phyloP scores from a whole-genome alignment of 176 grass and related monocot species.

The Oryza glaberrima region DNA sequence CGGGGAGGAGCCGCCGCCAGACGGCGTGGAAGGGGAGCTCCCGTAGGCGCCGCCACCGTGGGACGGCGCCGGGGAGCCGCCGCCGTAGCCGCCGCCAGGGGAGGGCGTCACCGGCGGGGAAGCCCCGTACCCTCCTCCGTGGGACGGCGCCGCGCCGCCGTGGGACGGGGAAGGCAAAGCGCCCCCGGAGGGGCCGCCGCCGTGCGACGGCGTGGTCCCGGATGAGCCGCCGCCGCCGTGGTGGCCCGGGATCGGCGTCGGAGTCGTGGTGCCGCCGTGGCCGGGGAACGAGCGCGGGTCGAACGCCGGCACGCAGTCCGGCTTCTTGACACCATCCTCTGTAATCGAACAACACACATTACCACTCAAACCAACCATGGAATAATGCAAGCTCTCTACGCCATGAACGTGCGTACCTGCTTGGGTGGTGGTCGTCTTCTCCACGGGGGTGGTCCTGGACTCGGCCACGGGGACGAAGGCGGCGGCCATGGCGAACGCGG shows the following conservation, averaged over 20 bases:
- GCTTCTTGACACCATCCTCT: constrained; percentile 55
- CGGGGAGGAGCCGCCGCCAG: constrained; percentile 22
- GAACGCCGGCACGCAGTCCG: constrained; percentile 55
- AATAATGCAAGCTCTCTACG: neutral
- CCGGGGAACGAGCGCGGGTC: constrained; percentile 46
- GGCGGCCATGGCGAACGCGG: constrained; percentile 38
- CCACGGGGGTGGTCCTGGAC: constrained; percentile 15
- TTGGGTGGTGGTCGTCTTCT: constrained; percentile 28
- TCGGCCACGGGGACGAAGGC: constrained; percentile 39
- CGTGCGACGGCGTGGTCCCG: neutral
- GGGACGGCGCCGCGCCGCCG: constrained; percentile 10
- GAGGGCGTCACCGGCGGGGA: constrained; percentile 3
- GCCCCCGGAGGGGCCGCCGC: neutral
- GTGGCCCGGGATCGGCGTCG: constrained; percentile 35
- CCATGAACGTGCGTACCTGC: neutral
- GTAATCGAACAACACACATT: neutral
- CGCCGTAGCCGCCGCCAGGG: neutral
- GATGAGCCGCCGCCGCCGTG: neutral
- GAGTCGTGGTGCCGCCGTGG: constrained; percentile 32
- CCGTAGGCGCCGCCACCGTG: neutral
- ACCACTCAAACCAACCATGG: neutral
- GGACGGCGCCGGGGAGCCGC: constrained; percentile 17
- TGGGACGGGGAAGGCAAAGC: neutral
- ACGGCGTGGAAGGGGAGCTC: constrained; percentile 16
- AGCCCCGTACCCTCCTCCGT: neutral